phyloP scores from a whole-genome alignment of 1,284 basidiomycete species.

The Wallemia ichthyophaga region DNA sequence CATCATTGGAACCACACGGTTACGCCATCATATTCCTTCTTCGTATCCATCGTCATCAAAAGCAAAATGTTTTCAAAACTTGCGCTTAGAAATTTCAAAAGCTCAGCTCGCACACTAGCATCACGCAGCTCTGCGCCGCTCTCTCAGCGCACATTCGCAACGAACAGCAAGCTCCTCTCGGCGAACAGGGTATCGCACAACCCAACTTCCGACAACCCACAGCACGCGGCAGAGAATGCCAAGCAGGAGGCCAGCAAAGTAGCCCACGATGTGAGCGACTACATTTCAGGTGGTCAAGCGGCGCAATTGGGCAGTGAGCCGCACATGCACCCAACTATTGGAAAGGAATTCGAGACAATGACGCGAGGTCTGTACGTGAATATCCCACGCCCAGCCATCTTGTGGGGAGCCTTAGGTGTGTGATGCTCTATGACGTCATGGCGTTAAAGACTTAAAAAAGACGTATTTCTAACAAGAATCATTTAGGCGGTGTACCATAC shows the following conservation, averaged over 20 bases:
- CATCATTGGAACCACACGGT: too few relatives aligned
- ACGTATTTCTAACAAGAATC: slow-evolving; percentile 11
- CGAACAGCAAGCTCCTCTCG: too few relatives aligned
- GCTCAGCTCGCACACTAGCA: too few relatives aligned
- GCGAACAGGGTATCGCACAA: slow-evolving; percentile 12
- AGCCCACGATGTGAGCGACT: slow-evolving; percentile 7
- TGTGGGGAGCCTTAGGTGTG: slow-evolving; percentile 11
- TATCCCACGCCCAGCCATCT: slow-evolving; percentile 11
- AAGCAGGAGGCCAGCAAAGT: slow-evolving; percentile 11
- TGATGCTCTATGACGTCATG: background rate
- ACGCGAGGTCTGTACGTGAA: slow-evolving; percentile 10
- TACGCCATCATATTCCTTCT: too few relatives aligned
- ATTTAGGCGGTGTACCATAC: slow-evolving; percentile 10
- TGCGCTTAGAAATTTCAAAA: too few relatives aligned
- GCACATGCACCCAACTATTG: slow-evolving; percentile 8
- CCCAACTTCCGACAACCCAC: slow-evolving; percentile 11
- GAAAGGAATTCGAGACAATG: slow-evolving; percentile 10
- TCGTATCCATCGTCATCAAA: too few relatives aligned
- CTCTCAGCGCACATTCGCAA: background rate
- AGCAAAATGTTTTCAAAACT: too few relatives aligned
- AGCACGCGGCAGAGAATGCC: slow-evolving; percentile 12
- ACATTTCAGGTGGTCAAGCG: slow-evolving; percentile 7
- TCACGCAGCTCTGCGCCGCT: background rate
- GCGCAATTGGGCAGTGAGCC: slow-evolving; percentile 3
- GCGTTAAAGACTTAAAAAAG: slow-evolving; percentile 1